Evolutionary conservation across 805 yeast genomes (phyloP).

Genomic region (Monosporozyma aquatica): DNA sequence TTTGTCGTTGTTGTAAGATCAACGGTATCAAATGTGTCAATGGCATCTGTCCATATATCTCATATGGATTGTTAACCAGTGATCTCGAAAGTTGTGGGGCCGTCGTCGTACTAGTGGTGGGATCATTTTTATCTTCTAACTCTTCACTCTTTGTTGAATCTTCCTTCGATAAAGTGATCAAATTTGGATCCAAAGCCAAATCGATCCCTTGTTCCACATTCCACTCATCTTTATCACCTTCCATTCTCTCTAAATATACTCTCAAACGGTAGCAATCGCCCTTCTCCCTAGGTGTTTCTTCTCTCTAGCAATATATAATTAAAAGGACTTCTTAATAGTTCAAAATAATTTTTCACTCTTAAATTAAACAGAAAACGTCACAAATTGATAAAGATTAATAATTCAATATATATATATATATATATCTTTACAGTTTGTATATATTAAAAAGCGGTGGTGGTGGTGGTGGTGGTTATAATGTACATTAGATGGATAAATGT

Average conservation of each 20-base stretch:
- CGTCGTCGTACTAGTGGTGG: background rate
- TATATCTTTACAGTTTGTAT: too few species aligned
- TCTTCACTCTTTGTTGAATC: background rate
- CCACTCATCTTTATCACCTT: background rate
- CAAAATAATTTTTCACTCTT: background rate
- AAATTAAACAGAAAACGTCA: background rate
- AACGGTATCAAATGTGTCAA: constrained; percentile 50
- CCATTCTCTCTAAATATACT: background rate
- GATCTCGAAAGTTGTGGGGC: constrained; percentile 5
- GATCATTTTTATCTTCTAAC: background rate
- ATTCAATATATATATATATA: too few species aligned
- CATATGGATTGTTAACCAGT: constrained; percentile 26
- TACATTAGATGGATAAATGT: background rate
- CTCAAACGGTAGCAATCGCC: too few species aligned
- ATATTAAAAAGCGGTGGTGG: too few species aligned
- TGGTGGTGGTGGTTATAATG: too few species aligned
- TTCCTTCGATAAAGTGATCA: constrained; percentile 17
- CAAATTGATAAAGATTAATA: background rate
- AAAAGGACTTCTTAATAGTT: too few species aligned
- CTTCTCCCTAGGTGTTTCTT: background rate
- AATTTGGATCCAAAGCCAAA: constrained; percentile 29
- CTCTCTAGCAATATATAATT: too few species aligned
- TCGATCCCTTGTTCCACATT: constrained; percentile 15
- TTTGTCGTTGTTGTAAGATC: constrained; percentile 33
- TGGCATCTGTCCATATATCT: constrained; percentile 32